Evolutionary conservation across 2,329 filamentous ascomycete genomes (phyloP).

Genomic region (Exophiala calicioides): DNA sequence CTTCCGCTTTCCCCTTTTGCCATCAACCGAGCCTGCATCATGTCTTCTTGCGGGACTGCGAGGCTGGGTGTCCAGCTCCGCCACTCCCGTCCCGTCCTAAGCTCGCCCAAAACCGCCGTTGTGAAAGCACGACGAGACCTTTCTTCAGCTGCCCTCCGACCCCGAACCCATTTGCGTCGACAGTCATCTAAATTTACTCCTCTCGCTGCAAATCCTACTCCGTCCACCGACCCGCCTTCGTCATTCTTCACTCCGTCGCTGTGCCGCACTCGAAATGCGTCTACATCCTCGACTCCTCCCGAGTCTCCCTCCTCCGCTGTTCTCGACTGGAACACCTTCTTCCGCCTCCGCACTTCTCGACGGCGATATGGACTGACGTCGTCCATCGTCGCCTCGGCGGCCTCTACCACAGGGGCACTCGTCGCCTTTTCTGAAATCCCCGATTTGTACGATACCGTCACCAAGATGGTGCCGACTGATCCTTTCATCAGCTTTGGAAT

Average conservation of each 20-base stretch:
- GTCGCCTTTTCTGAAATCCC: conserved; percentile 30
- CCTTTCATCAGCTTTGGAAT: conserved; percentile 83
- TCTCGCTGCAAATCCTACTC: conserved; percentile 14
- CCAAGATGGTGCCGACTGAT: conserved; percentile 58
- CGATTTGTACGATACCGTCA: conserved; percentile 28
- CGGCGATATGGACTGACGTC: conserved; percentile 80
- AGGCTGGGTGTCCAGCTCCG: conserved; percentile 21
- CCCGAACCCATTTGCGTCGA: conserved; percentile 25
- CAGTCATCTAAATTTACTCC: conserved; percentile 13
- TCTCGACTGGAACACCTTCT: conserved; percentile 92
- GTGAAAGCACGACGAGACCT: conserved; percentile 14
- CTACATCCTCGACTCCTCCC: conserved; percentile 14
- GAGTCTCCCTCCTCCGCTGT: conserved; percentile 25
- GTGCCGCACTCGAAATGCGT: conserved; percentile 24
- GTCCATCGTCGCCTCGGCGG: conserved; percentile 65
- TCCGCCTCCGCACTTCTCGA: conserved; percentile 81
- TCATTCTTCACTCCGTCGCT: conserved; percentile 29
- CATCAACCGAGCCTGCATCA: conserved; percentile 7
- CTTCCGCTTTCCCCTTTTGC: conserved; percentile 1
- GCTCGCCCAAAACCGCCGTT: conserved; percentile 10
- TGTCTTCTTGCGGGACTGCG: conserved; percentile 21
- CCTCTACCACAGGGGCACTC: conserved; percentile 59
- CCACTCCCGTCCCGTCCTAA: conserved; percentile 13
- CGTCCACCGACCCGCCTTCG: conserved; percentile 18
- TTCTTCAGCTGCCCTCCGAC: conserved; percentile 23